phyloP scores from a whole-genome alignment of 176 grass and related monocot species.

The Aegilops sharonensis region DNA sequence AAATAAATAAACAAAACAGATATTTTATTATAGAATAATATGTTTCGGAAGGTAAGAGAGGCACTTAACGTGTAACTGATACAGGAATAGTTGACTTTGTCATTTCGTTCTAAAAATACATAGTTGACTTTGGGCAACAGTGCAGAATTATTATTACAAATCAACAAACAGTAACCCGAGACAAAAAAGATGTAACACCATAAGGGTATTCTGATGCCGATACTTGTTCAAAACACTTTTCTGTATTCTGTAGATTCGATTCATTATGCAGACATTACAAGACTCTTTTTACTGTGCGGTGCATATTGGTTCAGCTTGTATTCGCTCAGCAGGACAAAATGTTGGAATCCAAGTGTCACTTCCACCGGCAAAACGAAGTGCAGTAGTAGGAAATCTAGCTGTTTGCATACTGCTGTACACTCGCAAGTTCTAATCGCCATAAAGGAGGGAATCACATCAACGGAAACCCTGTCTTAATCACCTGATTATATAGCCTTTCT shows the following conservation, averaged over 20 bases:
- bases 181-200: no score
- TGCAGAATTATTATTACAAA: background rate
- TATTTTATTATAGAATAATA: background rate
- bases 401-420: background rate
- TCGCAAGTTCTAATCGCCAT: background rate
- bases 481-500: background rate
- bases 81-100: background rate
- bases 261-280: background rate
- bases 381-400: background rate
- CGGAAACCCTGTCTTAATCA: background rate
- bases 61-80: background rate
- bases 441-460: background rate
- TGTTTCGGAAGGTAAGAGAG: background rate
- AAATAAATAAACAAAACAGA: no score
- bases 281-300: no score
- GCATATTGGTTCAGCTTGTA: background rate
- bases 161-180: background rate
- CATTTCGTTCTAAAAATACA: background rate
- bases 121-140: background rate
- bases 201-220: no score
- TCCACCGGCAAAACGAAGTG: background rate
- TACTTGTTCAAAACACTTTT: no score
- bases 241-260: background rate
- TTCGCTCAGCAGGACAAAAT: background rate
- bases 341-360: background rate